Evolutionary conservation across 306 rosid genomes (phyloP).

Genomic region (Quercus variabilis): DNA sequence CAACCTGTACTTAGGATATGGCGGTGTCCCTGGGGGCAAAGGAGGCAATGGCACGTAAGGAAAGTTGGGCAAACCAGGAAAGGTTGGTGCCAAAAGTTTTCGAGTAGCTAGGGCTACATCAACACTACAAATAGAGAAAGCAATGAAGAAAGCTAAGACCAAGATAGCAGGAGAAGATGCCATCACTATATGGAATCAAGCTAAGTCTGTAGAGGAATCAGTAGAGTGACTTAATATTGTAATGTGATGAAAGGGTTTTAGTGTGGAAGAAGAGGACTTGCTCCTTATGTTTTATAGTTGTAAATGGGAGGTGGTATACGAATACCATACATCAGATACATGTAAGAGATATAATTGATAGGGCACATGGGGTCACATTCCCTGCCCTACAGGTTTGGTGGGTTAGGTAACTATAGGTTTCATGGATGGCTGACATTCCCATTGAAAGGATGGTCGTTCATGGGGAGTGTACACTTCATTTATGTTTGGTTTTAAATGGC

Average conservation of each 20-base stretch:
- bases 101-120: neutral
- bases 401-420: neutral
- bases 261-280: neutral
- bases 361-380: neutral
- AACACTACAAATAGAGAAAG: neutral
- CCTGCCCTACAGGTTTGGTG: neutral
- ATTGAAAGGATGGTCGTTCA: neutral
- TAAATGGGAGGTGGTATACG: too few relatives aligned
- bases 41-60: neutral
- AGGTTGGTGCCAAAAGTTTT: constrained; percentile 1
- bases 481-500: neutral
- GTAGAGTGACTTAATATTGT: too few relatives aligned
- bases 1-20: constrained; percentile 1
- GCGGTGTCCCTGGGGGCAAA: neutral
- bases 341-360: neutral
- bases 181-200: neutral
- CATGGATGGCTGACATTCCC: neutral
- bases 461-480: neutral
- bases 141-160: neutral
- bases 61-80: neutral
- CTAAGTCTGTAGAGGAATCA: too few relatives aligned
- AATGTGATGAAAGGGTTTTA: too few relatives aligned
- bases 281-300: neutral
- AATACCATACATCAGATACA: too few relatives aligned
- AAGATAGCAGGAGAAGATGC: neutral